Evolutionary conservation across 208 protist species (phyloP), one percentile per base, ranked within the genome.

Genomic region (Acanthamoeba castellanii): DNA sequence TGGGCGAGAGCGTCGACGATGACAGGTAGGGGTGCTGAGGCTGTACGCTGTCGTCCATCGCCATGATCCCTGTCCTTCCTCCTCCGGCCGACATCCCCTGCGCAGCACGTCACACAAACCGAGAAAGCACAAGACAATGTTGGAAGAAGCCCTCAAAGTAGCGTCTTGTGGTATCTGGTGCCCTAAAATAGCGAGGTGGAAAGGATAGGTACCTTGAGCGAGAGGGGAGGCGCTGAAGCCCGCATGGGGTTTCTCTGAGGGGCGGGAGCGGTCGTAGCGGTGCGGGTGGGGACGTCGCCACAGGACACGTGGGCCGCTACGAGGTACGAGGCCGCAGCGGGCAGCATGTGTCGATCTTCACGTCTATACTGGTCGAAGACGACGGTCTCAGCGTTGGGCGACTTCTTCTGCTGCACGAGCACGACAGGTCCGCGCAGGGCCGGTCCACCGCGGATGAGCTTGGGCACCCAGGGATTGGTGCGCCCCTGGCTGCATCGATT

Each of bases 361-460:
- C 66, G 57, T 42, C 61, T 18, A 32, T 78, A 92, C 64, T 78
- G 87, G 13, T 92, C 87, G 30, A 92, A 92, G 66, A 92, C 87
- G 66, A 92, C 87, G 7, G 87, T 92, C 45, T 92, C 87, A 3
- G 87, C 87, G 87, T 92, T 92, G 20, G 87, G 87, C 4, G 87
- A 92, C 61, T 92, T 92, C 66, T 92, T 92, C 66, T 92, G 87
- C 47, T 92, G 87, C 25, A 92, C 57, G 16, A 92, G 32, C 37
- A 92, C 42, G 8, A 92, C 87, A 37, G 87, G 87, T 30, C 87
- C 87, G 57, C 87, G 57, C 52, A 92, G 61, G 25, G 87, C 0
- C 14, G 87, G 87, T 57, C 87, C 87, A 37, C 25, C 32, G 27
- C 47, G 57, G 18, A 92, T 81, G 42, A 92, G 87, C 61, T 92